Percentiles rank a stretch among this genome's conserved stretches.
Conservation (phyloP, 768 basidiomycete species). For the Trichaptum fuscoviolaceum region DNA sequence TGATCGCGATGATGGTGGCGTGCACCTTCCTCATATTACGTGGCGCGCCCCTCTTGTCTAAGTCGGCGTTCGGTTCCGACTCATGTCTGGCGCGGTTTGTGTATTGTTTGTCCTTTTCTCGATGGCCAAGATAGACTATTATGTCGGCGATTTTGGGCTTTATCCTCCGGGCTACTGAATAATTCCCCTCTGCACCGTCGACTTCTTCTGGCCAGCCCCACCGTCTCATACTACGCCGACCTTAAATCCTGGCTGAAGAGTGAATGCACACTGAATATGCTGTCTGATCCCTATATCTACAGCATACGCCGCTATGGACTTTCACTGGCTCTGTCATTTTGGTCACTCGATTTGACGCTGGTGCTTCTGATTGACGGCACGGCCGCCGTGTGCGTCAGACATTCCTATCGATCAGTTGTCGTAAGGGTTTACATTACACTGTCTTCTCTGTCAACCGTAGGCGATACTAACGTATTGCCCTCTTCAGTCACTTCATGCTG, state of each 20-base stretch:
- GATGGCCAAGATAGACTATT: not conserved
- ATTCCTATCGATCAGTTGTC: not conserved
- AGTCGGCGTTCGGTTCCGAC: not conserved
- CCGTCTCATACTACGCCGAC: not conserved
- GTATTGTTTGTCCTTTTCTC: not conserved
- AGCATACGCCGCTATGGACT: not conserved
- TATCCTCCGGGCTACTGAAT: not conserved
- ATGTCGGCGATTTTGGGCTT: not conserved
- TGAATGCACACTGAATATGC: not conserved
- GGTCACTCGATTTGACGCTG: not conserved
- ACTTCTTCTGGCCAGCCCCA: not conserved
- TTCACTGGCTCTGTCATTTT: not conserved
- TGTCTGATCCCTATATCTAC: not conserved
- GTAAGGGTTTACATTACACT: not conserved
- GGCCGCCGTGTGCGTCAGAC: not conserved
- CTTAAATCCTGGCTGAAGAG: not conserved
- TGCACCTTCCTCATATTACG: not conserved
- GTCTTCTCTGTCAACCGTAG: not conserved
- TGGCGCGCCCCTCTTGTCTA: not conserved
- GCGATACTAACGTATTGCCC: not conserved
- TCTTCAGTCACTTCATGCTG: not conserved
- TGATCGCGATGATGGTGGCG: not conserved
- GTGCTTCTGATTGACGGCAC: slow-evolving; percentile 1
- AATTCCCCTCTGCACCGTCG: not conserved
- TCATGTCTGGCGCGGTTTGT: not conserved